Evolutionary conservation across 2,329 filamentous ascomycete genomes (phyloP), one percentile per base, ranked within the genome.

Genomic region (Colletotrichum filicis): DNA sequence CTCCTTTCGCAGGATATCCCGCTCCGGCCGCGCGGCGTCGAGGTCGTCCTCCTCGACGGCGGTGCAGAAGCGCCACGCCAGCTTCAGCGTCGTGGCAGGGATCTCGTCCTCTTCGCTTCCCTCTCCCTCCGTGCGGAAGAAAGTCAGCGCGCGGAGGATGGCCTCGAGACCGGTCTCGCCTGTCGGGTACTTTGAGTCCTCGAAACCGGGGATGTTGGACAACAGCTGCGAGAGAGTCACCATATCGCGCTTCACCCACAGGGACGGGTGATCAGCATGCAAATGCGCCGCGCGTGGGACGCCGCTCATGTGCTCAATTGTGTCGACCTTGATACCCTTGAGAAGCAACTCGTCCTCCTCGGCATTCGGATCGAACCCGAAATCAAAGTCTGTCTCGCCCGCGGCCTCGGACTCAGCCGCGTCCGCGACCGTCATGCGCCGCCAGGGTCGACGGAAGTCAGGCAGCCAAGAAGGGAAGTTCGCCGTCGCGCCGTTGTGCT

Each of bases 401-500:
- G 71, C 68, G 19, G 71, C 71, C 63, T 61, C 68, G 30, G 61
- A 72, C 46, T 74, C 71, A 37, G 71, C 71, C 4, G 62, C 71
- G 24, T 74, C 71, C n/a, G 71, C 71, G 37, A 74, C 71, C 9
- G 71, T 74, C 71, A 74, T 72, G 56, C 62, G 68, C n/a, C 63
- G 56, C 71, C 71, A 74, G 22, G 62, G 68, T 22, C 62, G n/a
- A 49, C 71, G 71, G 28, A 71, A 67, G 71, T 74, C 71, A 52
- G 71, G 71, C 11, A 74, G 53, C 71, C 71, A 74, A 8, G 71
- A 74, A 14, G 71, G 71, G 30, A 74, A 71, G 55, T n/a, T 14
- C 2, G 19, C 19, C 42, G 42, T n/a, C 7, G 19, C 19, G 28
- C 70, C 70, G 70, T 73, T 73, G 32, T 65, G 70, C 56, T 42